phyloP scores from a whole-genome alignment of 768 basidiomycete genomes.

The Heimioporus sp. region DNA sequence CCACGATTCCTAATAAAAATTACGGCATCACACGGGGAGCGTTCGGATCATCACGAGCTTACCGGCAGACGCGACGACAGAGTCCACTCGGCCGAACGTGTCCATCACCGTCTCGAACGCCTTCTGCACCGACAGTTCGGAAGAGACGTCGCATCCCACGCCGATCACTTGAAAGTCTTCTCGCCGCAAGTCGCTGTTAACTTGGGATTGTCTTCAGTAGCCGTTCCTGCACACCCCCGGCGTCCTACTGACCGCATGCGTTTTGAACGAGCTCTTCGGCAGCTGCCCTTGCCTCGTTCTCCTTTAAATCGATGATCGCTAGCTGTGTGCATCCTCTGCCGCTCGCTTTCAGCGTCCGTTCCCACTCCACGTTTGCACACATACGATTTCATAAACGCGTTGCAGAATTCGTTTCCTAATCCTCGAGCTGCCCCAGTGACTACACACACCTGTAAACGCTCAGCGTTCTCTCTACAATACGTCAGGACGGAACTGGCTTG shows the following conservation, averaged over 20 bases:
- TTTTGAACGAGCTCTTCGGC: conserved; percentile 62
- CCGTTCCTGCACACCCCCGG: conserved; percentile 18
- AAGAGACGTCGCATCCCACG: conserved; percentile 84
- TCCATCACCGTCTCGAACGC: conserved; percentile 66
- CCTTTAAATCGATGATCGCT: conserved; percentile 80
- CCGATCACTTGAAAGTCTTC: conserved; percentile 68
- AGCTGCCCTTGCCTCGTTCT: conserved; percentile 61
- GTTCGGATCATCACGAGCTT: conserved; percentile 21
- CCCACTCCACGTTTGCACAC: background rate
- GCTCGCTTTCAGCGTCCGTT: conserved; percentile 5
- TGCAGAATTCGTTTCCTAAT: conserved; percentile 86
- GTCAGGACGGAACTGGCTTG: conserved; percentile 21
- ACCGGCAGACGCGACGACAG: conserved; percentile 89
- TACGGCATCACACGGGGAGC: background rate
- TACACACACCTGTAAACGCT: conserved; percentile 65
- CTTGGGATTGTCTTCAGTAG: conserved; percentile 39
- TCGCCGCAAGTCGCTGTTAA: conserved; percentile 51
- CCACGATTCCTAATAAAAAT: conserved; percentile 62
- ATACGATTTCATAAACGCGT: conserved; percentile 59
- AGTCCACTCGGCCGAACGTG: conserved; percentile 70
- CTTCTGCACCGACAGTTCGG: conserved; percentile 73
- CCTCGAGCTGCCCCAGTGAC: conserved; percentile 94
- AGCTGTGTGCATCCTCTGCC: conserved; percentile 76
- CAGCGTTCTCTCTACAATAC: background rate
- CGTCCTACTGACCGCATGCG: conserved; percentile 45